phyloP scores from a whole-genome alignment of 1,284 basidiomycete genomes.

The Peniophora sp. region DNA sequence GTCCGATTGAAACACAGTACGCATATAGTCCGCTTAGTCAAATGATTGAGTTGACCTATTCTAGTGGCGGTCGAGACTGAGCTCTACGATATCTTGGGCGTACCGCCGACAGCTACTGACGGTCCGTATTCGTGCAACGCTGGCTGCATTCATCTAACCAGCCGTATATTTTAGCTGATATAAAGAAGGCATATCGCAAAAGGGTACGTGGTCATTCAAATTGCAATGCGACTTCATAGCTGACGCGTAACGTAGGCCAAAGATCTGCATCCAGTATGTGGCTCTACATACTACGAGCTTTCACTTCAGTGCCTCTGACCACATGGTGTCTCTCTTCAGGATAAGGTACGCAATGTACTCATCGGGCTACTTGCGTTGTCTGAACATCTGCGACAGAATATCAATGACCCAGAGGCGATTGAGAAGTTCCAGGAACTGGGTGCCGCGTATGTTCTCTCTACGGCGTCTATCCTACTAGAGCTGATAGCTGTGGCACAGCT shows the following conservation, averaged over 20 bases:
- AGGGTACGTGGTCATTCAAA: slow-evolving; percentile 45
- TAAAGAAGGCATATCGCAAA: slow-evolving; percentile 89
- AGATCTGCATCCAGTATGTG: slow-evolving; percentile 82
- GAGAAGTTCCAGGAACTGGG: slow-evolving; percentile 85
- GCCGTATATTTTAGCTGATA: slow-evolving; percentile 48
- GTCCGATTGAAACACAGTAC: too few species aligned
- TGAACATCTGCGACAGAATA: slow-evolving; percentile 42
- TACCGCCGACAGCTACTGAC: slow-evolving; percentile 61
- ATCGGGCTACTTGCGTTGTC: neutral
- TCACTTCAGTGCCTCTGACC: slow-evolving; percentile 6
- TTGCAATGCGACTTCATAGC: slow-evolving; percentile 13
- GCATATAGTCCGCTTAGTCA: neutral
- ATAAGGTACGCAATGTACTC: slow-evolving; percentile 43
- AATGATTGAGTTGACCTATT: neutral
- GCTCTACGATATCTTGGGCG: slow-evolving; percentile 76
- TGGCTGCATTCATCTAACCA: slow-evolving; percentile 5
- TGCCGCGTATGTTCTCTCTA: slow-evolving; percentile 58
- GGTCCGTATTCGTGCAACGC: slow-evolving; percentile 31
- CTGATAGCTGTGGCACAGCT: slow-evolving; percentile 35
- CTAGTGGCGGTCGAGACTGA: slow-evolving; percentile 68
- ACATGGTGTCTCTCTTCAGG: slow-evolving; percentile 28
- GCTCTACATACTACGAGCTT: neutral
- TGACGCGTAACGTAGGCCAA: slow-evolving; percentile 60
- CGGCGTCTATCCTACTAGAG: slow-evolving; percentile 3
- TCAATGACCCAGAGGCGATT: slow-evolving; percentile 69